Conservation (phyloP, 2,329 filamentous ascomycete species). For the Aspergillus sp. region DNA sequence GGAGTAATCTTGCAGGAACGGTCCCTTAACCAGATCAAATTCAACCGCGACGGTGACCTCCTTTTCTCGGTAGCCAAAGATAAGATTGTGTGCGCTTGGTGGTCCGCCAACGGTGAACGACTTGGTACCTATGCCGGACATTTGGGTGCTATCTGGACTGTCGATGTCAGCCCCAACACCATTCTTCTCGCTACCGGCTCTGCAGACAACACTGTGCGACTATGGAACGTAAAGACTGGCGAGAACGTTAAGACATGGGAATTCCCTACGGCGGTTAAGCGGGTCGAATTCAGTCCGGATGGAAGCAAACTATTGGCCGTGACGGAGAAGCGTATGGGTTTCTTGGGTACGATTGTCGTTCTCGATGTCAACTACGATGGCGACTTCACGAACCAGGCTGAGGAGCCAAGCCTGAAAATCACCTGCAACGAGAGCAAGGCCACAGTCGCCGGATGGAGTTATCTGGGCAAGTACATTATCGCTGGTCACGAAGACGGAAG, state of each 20-base stretch:
- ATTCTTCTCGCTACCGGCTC: constrained; percentile 91
- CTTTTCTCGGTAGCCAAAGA: constrained; percentile 96
- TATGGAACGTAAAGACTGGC: constrained; percentile 95
- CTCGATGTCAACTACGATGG: constrained; percentile 84
- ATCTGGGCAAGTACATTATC: constrained; percentile 92
- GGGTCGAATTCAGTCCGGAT: constrained; percentile 95
- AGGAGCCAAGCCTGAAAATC: constrained; percentile 81
- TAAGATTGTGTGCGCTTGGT: constrained; percentile 96
- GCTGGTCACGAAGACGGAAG: constrained; percentile 96
- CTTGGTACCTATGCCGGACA: constrained; percentile 96
- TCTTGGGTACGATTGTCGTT: constrained; percentile 89
- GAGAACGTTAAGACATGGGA: constrained; percentile 97
- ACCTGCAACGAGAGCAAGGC: constrained; percentile 96
- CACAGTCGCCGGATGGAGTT: constrained; percentile 96
- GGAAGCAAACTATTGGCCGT: constrained; percentile 87
- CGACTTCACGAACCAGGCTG: constrained; percentile 72
- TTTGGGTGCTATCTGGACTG: constrained; percentile 97
- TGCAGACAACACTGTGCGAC: constrained; percentile 95
- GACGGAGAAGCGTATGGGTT: constrained; percentile 98
- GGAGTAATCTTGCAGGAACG: constrained; percentile 61
- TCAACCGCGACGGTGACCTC: constrained; percentile 92
- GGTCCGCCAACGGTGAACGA: constrained; percentile 94
- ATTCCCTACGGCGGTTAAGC: constrained; percentile 94
- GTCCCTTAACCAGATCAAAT: constrained; percentile 93
- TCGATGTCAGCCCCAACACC: constrained; percentile 91